Evolutionary conservation across 768 basidiomycete genomes (phyloP).

Genomic region (Leccinum ochraceum): DNA sequence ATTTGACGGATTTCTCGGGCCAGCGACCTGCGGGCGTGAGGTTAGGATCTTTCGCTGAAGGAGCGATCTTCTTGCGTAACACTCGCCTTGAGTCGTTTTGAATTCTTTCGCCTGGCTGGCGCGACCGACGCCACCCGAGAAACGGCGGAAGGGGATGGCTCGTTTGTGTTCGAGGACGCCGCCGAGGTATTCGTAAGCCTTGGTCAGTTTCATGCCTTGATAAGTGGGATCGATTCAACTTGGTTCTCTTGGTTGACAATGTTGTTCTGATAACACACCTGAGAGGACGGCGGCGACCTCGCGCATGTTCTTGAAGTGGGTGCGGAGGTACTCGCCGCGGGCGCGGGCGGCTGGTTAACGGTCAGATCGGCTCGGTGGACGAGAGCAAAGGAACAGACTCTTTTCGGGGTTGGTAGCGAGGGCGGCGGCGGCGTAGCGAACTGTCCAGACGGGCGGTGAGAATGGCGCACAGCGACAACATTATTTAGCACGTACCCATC

Average conservation of each 20-base stretch:
- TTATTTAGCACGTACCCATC: conserved; percentile 56
- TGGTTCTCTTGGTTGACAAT: conserved; percentile 4
- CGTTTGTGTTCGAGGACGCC: conserved; percentile 97
- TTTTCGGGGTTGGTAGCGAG: conserved; percentile 93
- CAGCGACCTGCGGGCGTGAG: conserved; percentile 76
- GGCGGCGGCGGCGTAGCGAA: conserved; percentile 92
- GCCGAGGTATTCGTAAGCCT: conserved; percentile 92
- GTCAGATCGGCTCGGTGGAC: conserved; percentile 11
- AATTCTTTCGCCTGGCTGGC: conserved; percentile 96
- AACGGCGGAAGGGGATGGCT: conserved; percentile 94
- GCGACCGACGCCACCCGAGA: conserved; percentile 93
- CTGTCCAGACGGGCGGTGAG: conserved; percentile 42
- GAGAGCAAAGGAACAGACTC: conserved; percentile 52
- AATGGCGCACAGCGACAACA: conserved; percentile 6
- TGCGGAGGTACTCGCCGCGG: conserved; percentile 95
- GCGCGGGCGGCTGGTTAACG: conserved; percentile 74
- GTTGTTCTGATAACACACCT: conserved; percentile 49
- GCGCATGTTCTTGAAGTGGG: conserved; percentile 99
- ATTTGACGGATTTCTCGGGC: conserved; percentile 98
- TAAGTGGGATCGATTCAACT: neutral
- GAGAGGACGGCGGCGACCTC: conserved; percentile 95
- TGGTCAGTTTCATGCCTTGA: conserved; percentile 86
- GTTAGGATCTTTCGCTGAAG: neutral
- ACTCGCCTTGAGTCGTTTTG: conserved; percentile 92
- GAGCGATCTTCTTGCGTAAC: neutral